Evolutionary conservation across 23 red algal species (phyloP).

Genomic region (Gracilaria vermiculophylla): DNA sequence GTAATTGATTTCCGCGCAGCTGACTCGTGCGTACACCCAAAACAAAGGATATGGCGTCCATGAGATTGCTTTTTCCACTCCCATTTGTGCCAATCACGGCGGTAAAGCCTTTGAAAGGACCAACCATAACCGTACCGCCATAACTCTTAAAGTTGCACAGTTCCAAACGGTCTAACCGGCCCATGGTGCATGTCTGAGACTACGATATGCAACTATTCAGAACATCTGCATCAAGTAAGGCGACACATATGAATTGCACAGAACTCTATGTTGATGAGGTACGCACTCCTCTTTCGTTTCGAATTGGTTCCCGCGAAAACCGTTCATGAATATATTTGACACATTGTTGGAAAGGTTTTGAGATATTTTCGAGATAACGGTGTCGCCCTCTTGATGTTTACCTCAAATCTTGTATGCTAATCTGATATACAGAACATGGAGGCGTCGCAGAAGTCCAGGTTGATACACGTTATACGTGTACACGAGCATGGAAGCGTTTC

Average conservation of each 20-base stretch:
- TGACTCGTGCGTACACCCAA: constrained; percentile 76
- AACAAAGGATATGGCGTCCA: constrained; percentile 98
- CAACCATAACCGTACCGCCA: constrained; percentile 78
- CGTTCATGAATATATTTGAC: background rate
- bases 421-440: too few species aligned
- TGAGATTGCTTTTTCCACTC: constrained; percentile 93
- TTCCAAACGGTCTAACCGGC: constrained; percentile 84
- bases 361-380: too few species aligned
- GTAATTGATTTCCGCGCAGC: constrained; percentile 81
- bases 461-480: too few species aligned
- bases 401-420: too few species aligned
- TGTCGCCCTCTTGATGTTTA: too few species aligned
- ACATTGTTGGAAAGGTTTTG: background rate
- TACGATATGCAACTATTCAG: background rate
- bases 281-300: background rate
- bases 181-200: constrained; percentile 39
- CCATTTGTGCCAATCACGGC: constrained; percentile 95
- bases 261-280: background rate
- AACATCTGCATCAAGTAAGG: too few species aligned
- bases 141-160: constrained; percentile 98
- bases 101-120: constrained; percentile 84
- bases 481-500: background rate
- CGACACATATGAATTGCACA: too few species aligned
- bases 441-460: too few species aligned
- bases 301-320: background rate